Base-by-base conservation (phyloP, 2,329 filamentous ascomycete genomes). In the Cladosporium velox region DNA sequence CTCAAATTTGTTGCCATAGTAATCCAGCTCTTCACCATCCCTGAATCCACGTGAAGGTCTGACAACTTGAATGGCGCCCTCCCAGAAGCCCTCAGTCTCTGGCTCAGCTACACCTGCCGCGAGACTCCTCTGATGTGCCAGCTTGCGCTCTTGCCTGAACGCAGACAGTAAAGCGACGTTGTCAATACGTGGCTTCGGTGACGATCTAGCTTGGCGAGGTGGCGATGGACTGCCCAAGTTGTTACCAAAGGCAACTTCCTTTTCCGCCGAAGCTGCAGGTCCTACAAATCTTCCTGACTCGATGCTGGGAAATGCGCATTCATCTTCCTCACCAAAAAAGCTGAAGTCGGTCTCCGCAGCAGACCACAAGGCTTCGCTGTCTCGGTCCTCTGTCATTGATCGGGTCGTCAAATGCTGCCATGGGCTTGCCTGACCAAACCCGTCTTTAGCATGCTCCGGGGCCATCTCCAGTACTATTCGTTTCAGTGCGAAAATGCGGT, bases 321-420 rank as follows among this genome's bases (percentile, higher is more conserved):
- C 85, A 70, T 87, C 86, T 57, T 84, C 84, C 47, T 86, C 84
- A 0, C 79, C 82, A 66, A 89, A 89, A 75, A 87, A 87, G 32
- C 84, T 86, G 68, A 88, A 89, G 71, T 89, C 87, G 61, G 84
- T 79, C 65, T 82, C 79, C 3, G 86, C 85, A 10, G 86, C 86
- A 59, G 82, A 79, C 86, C 86, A 88, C 12, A 88, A 79, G 4
- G 82, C 81, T 72, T 88, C 86, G 4, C 83, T 84, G 70, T 89
- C 87, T 10, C 79, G 76, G 68, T 88, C 86, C 57, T 86, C 85
- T 0, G 86, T 88, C 34, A 84, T 83, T 7, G 86, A 87, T 67
- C 82, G 84, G 7, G 79, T 82, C 10, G 77, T 77, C 54, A 79
- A 79, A 21, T 77, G 73, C 47, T 80, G 79, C 74, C 81, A 83